Evolutionary conservation across 192 early-diverging fungal species (phyloP), one percentile per base, ranked within the genome.

Genomic region (Paraglomus brasilianum): DNA sequence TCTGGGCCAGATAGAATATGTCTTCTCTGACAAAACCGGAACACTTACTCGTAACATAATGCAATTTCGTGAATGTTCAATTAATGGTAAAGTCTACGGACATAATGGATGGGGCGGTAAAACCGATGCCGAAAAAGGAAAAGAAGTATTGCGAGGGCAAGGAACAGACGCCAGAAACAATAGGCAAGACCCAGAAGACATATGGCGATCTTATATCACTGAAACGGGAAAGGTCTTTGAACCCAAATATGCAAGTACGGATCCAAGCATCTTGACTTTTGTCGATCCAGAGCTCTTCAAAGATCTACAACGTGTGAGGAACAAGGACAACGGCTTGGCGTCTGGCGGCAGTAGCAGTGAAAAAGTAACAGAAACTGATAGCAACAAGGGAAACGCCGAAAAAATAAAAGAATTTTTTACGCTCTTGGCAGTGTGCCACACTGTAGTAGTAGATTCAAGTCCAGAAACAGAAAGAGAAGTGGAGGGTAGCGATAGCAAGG

Each of bases 11-110:
- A 93, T 98, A 39, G 92, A 95, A 72, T 98, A 98, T 74, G 86
- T 98, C 1, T 98, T 98, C 72, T 91, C 89, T 24, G 96, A 98
- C 79, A 98, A 98, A 72, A 98, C 96, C 15, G 96, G 96, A 14
- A 96, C 96, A 5, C 80, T 98, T 59, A 98, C 96, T 8, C 89
- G 90, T 69, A 98, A 98, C 71, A 86, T 92, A 40, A 98, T 98
- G 96, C 89, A 95, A 75, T 98, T 98, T 68, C 93, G 93, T 56
- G 93, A 93, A 81, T 95, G 92, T 78, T 85, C 89, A 0, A 92
- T 98, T 73, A 85, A 85, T 68, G 96, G 95, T 13, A 83, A 85
- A 24, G 78, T 89, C 8, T 98, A 98, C 75, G 96, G 96, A 56
- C 81, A 81, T 63, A 88, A 89, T 71, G 84, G 83, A 15, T 84